phyloP scores from a whole-genome alignment of 1,284 basidiomycete species.

The Apiotrichum sp. region DNA sequence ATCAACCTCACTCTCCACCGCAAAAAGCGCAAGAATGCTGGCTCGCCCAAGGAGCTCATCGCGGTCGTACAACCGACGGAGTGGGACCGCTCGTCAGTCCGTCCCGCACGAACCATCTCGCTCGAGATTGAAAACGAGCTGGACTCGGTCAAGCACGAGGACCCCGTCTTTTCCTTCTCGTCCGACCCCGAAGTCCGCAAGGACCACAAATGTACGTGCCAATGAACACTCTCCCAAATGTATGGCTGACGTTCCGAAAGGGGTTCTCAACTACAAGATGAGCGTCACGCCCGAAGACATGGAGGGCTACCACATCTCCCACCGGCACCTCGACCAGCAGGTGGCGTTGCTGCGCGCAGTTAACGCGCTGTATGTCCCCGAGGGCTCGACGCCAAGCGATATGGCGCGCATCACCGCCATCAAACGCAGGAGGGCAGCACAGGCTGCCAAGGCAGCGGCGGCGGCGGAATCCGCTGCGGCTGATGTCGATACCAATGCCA shows the following conservation, averaged over 20 bases:
- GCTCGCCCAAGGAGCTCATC: slow-evolving; percentile 26
- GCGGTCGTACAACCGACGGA: slow-evolving; percentile 60
- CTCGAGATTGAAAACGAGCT: slow-evolving; percentile 46
- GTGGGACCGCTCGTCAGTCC: slow-evolving; percentile 45
- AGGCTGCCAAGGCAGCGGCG: no score
- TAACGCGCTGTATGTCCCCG: slow-evolving; percentile 32
- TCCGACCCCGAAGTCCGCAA: slow-evolving; percentile 16
- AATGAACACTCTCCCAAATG: no score
- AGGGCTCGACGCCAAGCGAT: slow-evolving; percentile 30
- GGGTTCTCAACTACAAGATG: slow-evolving; percentile 38
- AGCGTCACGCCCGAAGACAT: slow-evolving; percentile 12
- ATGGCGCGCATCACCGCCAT: background rate
- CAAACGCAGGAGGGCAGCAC: no score
- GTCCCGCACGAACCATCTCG: slow-evolving; percentile 50
- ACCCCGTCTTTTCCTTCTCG: slow-evolving; percentile 25
- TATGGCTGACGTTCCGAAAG: slow-evolving; percentile 13
- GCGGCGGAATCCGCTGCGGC: no score
- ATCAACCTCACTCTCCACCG: slow-evolving; percentile 1
- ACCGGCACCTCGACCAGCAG: slow-evolving; percentile 12
- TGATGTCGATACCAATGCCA: no score
- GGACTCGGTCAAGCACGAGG: slow-evolving; percentile 31
- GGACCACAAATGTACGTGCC: slow-evolving; percentile 27
- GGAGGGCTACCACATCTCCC: slow-evolving; percentile 15
- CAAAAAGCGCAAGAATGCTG: slow-evolving; percentile 20
- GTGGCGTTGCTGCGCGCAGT: slow-evolving; percentile 23